Percentiles rank a stretch among this genome's conserved stretches.
phyloP scores from a whole-genome alignment of 306 rosid species.

The Fragaria nilgerrensis region DNA sequence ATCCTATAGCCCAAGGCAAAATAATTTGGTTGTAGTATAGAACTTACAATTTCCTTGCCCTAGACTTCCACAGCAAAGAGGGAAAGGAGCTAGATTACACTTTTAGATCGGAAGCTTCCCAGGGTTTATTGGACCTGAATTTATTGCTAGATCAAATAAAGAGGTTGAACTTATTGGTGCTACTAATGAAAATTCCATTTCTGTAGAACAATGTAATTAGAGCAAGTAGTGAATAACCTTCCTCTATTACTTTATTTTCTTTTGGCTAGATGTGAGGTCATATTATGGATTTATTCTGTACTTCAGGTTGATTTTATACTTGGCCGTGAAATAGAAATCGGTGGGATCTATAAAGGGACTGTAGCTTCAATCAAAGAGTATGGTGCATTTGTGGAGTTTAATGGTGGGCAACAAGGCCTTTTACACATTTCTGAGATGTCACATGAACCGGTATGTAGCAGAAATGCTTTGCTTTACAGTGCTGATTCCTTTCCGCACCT shows the following conservation, averaged over 20 bases:
- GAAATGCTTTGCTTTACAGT: background rate
- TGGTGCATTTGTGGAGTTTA: conserved; percentile 93
- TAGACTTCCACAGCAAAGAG: background rate
- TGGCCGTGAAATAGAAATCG: conserved; percentile 92
- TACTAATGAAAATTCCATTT: background rate
- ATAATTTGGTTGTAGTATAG: background rate
- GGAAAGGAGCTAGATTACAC: background rate
- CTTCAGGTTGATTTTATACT: conserved; percentile 76
- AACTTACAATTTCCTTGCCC: background rate
- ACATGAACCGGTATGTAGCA: conserved; percentile 63
- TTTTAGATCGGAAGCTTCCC: background rate
- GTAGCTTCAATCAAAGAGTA: conserved; percentile 73
- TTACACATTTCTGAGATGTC: conserved; percentile 95
- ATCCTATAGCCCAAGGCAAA: background rate
- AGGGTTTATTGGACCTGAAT: background rate
- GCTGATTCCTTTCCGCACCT: background rate
- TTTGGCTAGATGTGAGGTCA: background rate
- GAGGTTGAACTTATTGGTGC: background rate
- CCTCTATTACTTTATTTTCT: background rate
- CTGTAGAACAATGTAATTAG: background rate
- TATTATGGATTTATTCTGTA: conserved; percentile 13
- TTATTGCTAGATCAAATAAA: background rate
- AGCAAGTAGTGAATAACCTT: background rate
- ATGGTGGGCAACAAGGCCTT: conserved; percentile 97
- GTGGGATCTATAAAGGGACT: conserved; percentile 78